phyloP scores from a whole-genome alignment of 2,329 filamentous ascomycete genomes.

The Botrytis elliptica region DNA sequence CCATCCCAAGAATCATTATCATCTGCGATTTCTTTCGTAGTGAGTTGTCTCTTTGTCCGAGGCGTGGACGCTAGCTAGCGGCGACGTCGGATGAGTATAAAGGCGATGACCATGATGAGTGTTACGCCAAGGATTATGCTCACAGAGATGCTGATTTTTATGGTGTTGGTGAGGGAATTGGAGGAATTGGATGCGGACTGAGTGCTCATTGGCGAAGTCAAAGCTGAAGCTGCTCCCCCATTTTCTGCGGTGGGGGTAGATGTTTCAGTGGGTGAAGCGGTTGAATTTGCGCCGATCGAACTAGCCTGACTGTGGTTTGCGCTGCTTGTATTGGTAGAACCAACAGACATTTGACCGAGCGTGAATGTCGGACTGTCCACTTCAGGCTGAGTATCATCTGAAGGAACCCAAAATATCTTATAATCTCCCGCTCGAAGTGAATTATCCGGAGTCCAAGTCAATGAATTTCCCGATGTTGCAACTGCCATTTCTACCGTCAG shows the following conservation, averaged over 20 bases:
- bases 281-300: neutral
- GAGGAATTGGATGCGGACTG: neutral
- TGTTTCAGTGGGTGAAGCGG: neutral
- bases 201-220: too few relatives aligned
- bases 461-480: neutral
- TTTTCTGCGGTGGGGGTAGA: too few relatives aligned
- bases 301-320: neutral
- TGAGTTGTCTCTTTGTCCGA: neutral
- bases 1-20: neutral
- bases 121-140: neutral
- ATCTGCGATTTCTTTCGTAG: neutral
- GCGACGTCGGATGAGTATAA: neutral
- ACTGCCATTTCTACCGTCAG: neutral
- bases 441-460: neutral
- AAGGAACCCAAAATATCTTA: neutral
- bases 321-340: neutral
- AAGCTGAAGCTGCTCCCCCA: neutral
- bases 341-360: neutral
- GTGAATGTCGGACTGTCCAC: constrained; percentile 1
- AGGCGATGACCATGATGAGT: neutral
- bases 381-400: neutral
- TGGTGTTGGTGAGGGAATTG: neutral
- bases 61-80: neutral
- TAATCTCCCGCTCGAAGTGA: neutral
- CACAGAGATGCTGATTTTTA: neutral